Evolutionary conservation across 1,284 basidiomycete genomes (phyloP), one percentile per base, ranked within the genome.

Genomic region (Cryptococcus sp.): DNA sequence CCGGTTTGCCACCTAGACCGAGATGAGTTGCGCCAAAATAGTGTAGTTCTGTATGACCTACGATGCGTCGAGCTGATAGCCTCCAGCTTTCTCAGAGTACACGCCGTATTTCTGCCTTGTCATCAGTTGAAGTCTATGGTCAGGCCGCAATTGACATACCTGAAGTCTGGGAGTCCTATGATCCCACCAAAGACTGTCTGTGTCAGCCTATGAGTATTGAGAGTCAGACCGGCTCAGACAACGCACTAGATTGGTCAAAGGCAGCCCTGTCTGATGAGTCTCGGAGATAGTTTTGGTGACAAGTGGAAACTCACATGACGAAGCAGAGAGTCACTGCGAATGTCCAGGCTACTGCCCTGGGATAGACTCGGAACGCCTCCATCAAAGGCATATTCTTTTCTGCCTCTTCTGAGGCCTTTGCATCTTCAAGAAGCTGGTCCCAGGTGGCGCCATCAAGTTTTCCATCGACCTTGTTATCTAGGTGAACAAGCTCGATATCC

Each of bases 271-370:
- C 16, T 34, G 16, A 34, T 9, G 16, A 34, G 10, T 34, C 32
- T 9, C 32, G 32, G 32, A 16, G 10, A 34, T 9, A 34, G 32
- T 50, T 7, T 43, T 55, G 40, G 57, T 56, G 40, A 59, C n/a
- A n/a, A n/a, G n/a, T n/a, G n/a, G n/a, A 60, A 21, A 56, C 62
- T 41, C 60, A 56, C 62, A 64, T 64, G 41, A 62, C 56, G 46
- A 62, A 51, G 37, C 69, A 71, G 5, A 62, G 56, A 19, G 62
- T 67, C 41, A 74, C 60, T 31, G 69, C 55, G 49, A 78, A 57
- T 31, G 70, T 73, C 76, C 76, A 80, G 25, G 58, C 54, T 50
- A 77, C 69, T 32, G 78, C 78, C 56, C 76, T 77, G 43, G 77
- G 77, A 56, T 79, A 78, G 18, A 74, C 55, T 23, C 61, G 54